A percentile compares a stretch with the other conserved stretches of the same genome.
phyloP scores from a whole-genome alignment of 2,329 filamentous ascomycete species.

The Monosporascus sp. region DNA sequence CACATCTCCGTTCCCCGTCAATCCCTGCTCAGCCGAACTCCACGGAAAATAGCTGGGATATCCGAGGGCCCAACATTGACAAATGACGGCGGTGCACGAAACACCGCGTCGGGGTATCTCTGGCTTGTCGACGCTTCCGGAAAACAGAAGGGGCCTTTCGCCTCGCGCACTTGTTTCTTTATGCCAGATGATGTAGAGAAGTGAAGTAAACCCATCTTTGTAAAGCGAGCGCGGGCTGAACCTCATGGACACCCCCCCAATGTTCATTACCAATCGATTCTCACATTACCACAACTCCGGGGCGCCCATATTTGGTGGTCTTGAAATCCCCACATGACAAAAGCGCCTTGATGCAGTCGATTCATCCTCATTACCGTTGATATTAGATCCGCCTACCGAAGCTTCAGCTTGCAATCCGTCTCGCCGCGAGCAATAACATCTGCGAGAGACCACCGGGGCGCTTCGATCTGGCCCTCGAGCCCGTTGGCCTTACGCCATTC shows the following conservation, averaged over 20 bases:
- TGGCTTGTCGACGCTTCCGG: slow-evolving; percentile 11
- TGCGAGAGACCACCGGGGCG: slow-evolving; percentile 79
- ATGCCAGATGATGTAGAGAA: slow-evolving; percentile 19
- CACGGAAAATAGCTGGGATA: not conserved
- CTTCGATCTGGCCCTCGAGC: slow-evolving; percentile 65
- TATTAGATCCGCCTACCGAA: slow-evolving; percentile 46
- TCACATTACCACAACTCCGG: slow-evolving; percentile 24
- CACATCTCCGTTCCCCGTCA: too few species aligned
- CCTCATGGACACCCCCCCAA: slow-evolving; percentile 10
- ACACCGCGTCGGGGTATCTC: slow-evolving; percentile 17
- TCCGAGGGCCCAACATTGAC: slow-evolving; percentile 1
- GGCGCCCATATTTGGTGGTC: slow-evolving; percentile 22
- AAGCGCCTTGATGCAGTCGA: slow-evolving; percentile 21
- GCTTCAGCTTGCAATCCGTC: slow-evolving; percentile 66
- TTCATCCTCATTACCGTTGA: slow-evolving; percentile 8
- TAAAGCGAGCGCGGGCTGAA: slow-evolving; percentile 21
- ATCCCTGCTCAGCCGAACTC: slow-evolving; percentile 2
- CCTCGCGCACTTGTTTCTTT: slow-evolving; percentile 11
- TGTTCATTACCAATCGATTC: slow-evolving; percentile 15
- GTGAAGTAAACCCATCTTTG: slow-evolving; percentile 17
- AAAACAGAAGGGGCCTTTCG: slow-evolving; percentile 11
- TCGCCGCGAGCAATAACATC: slow-evolving; percentile 73
- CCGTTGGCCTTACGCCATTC: slow-evolving; percentile 58
- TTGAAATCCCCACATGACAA: slow-evolving; percentile 16
- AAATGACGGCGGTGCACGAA: slow-evolving; percentile 10